Evolutionary conservation across 2,329 filamentous ascomycete species (phyloP), one percentile per base, ranked within the genome.

Genomic region (Cephalotrichum gorgonifer): DNA sequence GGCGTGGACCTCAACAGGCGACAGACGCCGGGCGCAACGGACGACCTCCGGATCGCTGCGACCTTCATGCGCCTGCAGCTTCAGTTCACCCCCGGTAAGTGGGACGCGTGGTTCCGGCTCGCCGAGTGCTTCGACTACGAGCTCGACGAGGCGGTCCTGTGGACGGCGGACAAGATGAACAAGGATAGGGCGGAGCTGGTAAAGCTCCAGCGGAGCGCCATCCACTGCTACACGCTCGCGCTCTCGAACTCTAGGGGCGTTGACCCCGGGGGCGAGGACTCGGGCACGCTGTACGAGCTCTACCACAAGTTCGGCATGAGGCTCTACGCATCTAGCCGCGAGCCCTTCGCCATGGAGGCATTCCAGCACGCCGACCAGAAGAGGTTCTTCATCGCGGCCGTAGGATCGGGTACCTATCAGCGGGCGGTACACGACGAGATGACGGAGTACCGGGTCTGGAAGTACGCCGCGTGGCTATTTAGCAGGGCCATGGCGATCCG

Each of bases 161-260:
- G 89, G 89, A 86, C 84, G 20, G 86, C 88, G 1, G 88, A 95
- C 56, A 95, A 94, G 64, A 83, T 95, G 66, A 95, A 95, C 65
- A 91, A 86, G 61, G 84, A 85, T 57, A 81, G 85, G 49, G 69
- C 72, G 4, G 88, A 94, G 51, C 66, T 95, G 42, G 76, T 88
- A 23, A 81, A 79, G 47, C 78, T 86, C 52, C 88, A 95, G 62
- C 79, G 88, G 28, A 81, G 80, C 57, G 83, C 88, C 1, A 90
- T 95, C 43, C 88, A 95, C 62, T 91, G 87, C 61, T 88, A 86
- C 57, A 79, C 75, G 0, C 67, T 81, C 35, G 77, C 77, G 0
- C 58, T 81, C 14, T 81, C 78, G 0, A 72, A 80, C 53, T 80
- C 74, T 0, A 70, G 69, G 51, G 62, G 68, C 15, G 64, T 70